Evolutionary conservation across 2,329 filamentous ascomycete species (phyloP).

Genomic region (Onygenales sp.): DNA sequence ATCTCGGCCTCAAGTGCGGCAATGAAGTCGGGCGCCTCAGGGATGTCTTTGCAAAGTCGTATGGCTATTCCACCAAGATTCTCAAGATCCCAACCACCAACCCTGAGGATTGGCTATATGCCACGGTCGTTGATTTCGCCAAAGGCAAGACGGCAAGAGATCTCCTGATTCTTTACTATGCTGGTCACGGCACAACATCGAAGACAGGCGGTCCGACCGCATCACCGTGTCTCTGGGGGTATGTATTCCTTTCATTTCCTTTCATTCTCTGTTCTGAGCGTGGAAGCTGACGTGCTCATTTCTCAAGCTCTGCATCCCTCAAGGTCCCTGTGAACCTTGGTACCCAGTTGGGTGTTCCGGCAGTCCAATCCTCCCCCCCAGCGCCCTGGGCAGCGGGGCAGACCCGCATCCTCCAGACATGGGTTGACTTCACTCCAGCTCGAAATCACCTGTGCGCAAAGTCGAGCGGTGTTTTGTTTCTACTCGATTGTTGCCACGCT

Average conservation of each 20-base stretch:
- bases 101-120: background rate
- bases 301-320: background rate
- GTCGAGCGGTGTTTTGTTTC: background rate
- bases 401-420: background rate
- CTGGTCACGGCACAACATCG: background rate
- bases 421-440: background rate
- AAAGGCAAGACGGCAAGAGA: background rate
- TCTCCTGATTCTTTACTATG: background rate
- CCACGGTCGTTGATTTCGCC: background rate
- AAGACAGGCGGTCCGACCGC: background rate
- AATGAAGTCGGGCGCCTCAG: background rate
- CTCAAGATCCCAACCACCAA: background rate
- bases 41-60: background rate
- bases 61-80: conserved; percentile 1
- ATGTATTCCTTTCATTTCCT: background rate
- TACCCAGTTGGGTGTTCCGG: background rate
- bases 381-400: no score
- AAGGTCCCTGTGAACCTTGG: background rate
- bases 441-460: background rate
- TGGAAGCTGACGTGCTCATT: background rate
- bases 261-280: background rate
- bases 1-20: background rate
- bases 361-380: background rate
- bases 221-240: background rate
- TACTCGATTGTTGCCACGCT: background rate